Evolutionary conservation across 768 basidiomycete genomes (phyloP), one percentile per base, ranked within the genome.

Genomic region (Hypsizygus marmoreus): DNA sequence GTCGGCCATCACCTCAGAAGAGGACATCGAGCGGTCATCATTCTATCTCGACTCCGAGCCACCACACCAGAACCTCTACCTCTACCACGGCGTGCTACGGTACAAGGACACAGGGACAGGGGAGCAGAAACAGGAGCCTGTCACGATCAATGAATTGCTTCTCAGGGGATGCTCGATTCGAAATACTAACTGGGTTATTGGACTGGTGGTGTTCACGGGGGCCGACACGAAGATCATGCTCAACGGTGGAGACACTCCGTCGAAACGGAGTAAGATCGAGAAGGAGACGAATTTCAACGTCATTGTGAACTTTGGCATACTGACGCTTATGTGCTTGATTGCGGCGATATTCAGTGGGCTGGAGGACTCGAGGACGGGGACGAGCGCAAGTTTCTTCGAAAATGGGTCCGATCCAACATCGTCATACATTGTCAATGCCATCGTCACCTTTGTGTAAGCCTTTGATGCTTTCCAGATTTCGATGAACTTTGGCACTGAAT

Each of bases 231-330:
- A 91, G 76, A 93, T 93, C 56, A 89, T 91, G 81, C 69, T 92
- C 47, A 95, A 95, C 54, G 90, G 91, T 25, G 94, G 95, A 14
- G 86, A 85, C 11, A 97, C 93, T 1, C 94, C 95, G 1, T 92
- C 89, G n/a, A 98, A 98, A 61, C 86, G 91, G 48, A 91, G 87
- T 59, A 98, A 95, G 76, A 97, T 98, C 61, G 94, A 97, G 72
- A 89, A 84, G 70, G 95, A 98, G 74, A 98, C 95, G 7, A 98
- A 95, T 66, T 95, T 94, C 75, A 98, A 97, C 60, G 95, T 97
- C 53, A 71, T 95, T 40, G 88, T 97, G 71, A 98, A 97, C 66
- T 97, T 97, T 61, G 67, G 77, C 32, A 66, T 97, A 49, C 73
- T 98, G 45, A 61, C 85, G 31, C 40, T 78, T 29, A 89, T 97